These are phyloP conservation scores for Dendrobium huoshanense DNA, from an alignment of 106 monocot species.

Conservation along the genomic window DNA sequence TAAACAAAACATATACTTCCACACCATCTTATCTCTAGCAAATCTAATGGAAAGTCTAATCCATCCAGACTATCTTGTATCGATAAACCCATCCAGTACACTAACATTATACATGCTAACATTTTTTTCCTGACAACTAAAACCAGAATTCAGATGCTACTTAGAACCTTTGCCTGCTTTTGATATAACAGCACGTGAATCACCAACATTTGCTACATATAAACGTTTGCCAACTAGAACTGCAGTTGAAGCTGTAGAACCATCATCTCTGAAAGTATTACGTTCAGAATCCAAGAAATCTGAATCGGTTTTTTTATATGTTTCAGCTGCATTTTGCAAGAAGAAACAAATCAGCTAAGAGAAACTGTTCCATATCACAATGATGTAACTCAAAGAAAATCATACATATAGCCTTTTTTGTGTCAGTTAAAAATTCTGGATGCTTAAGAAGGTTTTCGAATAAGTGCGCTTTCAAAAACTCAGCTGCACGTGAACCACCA, in stretches of 20 bases:
- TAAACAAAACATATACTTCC: background rate
- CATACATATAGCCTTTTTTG: slow-evolving; percentile 80
- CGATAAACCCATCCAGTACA: background rate
- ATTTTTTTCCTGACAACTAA: background rate
- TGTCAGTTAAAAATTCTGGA: slow-evolving; percentile 72
- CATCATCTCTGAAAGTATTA: slow-evolving; percentile 77
- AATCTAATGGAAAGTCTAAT: background rate
- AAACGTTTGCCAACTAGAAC: slow-evolving; percentile 76
- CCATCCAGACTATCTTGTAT: background rate
- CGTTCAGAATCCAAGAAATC: slow-evolving; percentile 76
- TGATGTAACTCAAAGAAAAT: background rate
- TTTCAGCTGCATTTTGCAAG: slow-evolving; percentile 53
- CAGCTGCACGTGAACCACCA: slow-evolving; percentile 90
- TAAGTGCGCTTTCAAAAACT: slow-evolving; percentile 86
- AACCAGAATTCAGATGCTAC: background rate
- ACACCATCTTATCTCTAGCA: background rate
- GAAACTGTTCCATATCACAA: background rate
- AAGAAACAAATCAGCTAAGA: background rate
- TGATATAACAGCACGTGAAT: slow-evolving; percentile 30
- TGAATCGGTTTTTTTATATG: slow-evolving; percentile 72
- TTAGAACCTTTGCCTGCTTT: slow-evolving; percentile 69
- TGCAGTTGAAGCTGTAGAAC: slow-evolving; percentile 88
- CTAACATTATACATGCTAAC: background rate
- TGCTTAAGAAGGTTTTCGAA: slow-evolving; percentile 90
- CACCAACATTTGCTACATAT: slow-evolving; percentile 97